A percentile compares a stretch with the other conserved stretches of the same genome.
phyloP scores from a whole-genome alignment of 2,329 filamentous ascomycete genomes.

The Sphaceloma murrayae region DNA sequence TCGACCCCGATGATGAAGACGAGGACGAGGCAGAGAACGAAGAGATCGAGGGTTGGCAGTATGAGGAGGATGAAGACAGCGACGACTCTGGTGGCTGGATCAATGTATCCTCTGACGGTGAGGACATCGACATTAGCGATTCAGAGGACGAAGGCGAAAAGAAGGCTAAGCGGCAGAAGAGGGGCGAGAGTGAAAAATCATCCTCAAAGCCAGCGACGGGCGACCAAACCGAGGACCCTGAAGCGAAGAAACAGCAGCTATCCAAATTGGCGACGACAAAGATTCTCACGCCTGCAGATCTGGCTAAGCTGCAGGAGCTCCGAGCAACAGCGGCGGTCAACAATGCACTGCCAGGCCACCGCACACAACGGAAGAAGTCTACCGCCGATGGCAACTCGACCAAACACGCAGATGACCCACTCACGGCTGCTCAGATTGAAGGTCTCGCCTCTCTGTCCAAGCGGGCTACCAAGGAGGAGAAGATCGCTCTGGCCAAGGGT shows the following conservation, averaged over 20 bases:
- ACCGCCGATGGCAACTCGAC: conserved; percentile 29
- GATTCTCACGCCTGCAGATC: conserved; percentile 88
- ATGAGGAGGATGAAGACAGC: conserved; percentile 51
- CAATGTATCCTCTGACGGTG: conserved; percentile 71
- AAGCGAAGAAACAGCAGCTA: conserved; percentile 32
- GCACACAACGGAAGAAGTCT: conserved; percentile 33
- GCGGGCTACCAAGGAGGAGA: conserved; percentile 83
- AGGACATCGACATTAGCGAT: conserved; percentile 62
- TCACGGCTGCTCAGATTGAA: conserved; percentile 88
- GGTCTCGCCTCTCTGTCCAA: conserved; percentile 66
- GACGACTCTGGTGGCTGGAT: conserved; percentile 87
- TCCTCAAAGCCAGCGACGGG: conserved; percentile 11
- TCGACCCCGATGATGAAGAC: conserved; percentile 51
- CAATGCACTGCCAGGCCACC: conserved; percentile 44
- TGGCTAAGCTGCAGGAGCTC: conserved; percentile 88
- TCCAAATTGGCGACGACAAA: conserved; percentile 81
- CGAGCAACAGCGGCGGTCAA: conserved; percentile 63
- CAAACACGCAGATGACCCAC: conserved; percentile 72
- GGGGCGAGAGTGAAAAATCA: conserved; percentile 36
- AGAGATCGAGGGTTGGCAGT: conserved; percentile 46
- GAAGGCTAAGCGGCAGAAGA: conserved; percentile 52
- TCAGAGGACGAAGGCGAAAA: conserved; percentile 60
- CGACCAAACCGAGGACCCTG: conserved; percentile 23
- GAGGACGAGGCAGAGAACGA: conserved; percentile 52
- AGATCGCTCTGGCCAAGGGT: conserved; percentile 70